phyloP scores from a whole-genome alignment of 2,329 filamentous ascomycete species.

The Cryphonectria radicalis region DNA sequence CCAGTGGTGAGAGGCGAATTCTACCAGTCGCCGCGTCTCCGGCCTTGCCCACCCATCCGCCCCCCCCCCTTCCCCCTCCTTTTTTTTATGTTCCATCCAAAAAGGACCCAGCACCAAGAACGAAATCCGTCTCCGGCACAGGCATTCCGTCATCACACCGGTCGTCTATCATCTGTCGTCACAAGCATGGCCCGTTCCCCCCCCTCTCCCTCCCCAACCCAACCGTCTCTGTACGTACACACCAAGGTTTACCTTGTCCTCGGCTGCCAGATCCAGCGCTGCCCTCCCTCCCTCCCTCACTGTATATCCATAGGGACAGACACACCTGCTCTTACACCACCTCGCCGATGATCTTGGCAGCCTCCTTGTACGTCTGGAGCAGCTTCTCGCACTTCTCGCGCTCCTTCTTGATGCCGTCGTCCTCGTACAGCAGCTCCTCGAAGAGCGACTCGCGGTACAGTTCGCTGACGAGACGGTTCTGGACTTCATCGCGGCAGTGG shows the following conservation, averaged over 20 bases:
- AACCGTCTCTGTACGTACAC: constrained; percentile 3
- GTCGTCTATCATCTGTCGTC: constrained; percentile 23
- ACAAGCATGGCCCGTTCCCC: not conserved
- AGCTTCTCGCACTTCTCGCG: constrained; percentile 98
- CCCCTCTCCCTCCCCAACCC: too few relatives aligned
- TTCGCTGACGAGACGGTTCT: constrained; percentile 94
- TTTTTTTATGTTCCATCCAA: constrained; percentile 2
- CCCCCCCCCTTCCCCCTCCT: not conserved
- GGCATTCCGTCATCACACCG: constrained; percentile 19
- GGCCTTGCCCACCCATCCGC: not conserved
- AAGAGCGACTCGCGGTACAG: constrained; percentile 92
- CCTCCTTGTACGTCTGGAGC: constrained; percentile 93
- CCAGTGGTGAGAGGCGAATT: constrained; percentile 1
- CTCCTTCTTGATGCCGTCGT: constrained; percentile 96
- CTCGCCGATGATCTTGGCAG: constrained; percentile 96
- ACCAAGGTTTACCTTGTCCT: not conserved
- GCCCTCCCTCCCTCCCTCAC: not conserved
- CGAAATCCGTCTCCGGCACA: not conserved
- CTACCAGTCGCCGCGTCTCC: not conserved
- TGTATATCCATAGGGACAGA: not conserved
- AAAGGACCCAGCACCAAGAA: constrained; percentile 6
- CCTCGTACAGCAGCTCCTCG: constrained; percentile 92
- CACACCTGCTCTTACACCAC: constrained; percentile 68
- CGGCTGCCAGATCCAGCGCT: not conserved
- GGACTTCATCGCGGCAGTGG: constrained; percentile 96